phyloP scores from a whole-genome alignment of 257 asterid genomes.

The Voacanga thouarsii region DNA sequence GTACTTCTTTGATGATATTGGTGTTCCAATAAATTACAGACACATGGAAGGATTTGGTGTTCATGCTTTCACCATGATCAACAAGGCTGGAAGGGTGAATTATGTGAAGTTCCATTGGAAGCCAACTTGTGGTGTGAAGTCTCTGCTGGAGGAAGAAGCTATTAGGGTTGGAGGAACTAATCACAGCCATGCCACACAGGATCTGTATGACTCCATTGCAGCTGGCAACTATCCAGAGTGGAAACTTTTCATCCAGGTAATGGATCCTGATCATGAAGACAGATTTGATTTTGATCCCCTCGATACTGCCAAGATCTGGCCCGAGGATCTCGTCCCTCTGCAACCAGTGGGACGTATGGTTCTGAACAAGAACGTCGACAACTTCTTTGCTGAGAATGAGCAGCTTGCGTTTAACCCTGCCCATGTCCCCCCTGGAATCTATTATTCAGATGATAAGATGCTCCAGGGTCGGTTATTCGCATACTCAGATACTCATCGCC shows the following conservation, averaged over 20 bases:
- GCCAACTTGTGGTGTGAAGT: constrained; percentile 96
- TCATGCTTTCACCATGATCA: constrained; percentile 76
- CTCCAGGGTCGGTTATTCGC: constrained; percentile 49
- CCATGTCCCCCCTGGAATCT: constrained; percentile 42
- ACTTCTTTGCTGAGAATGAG: constrained; percentile 57
- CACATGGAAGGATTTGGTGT: constrained; percentile 99
- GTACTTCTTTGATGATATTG: constrained; percentile 82
- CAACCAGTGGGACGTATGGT: constrained; percentile 98
- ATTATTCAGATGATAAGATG: constrained; percentile 47
- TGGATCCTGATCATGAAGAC: constrained; percentile 86
- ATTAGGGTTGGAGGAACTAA: constrained; percentile 79
- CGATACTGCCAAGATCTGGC: constrained; percentile 93
- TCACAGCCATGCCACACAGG: constrained; percentile 97
- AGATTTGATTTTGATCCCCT: constrained; percentile 93
- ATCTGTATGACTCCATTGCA: constrained; percentile 83
- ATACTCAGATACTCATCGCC: constrained; percentile 46
- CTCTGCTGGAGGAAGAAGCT: constrained; percentile 76
- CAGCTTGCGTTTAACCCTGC: constrained; percentile 57
- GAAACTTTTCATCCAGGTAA: constrained; percentile 87
- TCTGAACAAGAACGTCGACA: constrained; percentile 83
- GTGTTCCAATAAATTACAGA: constrained; percentile 89
- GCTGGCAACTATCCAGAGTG: constrained; percentile 95
- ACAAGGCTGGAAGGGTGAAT: constrained; percentile 78
- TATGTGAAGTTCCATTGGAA: constrained; percentile 97
- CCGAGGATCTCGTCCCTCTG: constrained; percentile 85